phyloP scores from a whole-genome alignment of 2,329 filamentous ascomycete species.

The Colletotrichum graminicola region DNA sequence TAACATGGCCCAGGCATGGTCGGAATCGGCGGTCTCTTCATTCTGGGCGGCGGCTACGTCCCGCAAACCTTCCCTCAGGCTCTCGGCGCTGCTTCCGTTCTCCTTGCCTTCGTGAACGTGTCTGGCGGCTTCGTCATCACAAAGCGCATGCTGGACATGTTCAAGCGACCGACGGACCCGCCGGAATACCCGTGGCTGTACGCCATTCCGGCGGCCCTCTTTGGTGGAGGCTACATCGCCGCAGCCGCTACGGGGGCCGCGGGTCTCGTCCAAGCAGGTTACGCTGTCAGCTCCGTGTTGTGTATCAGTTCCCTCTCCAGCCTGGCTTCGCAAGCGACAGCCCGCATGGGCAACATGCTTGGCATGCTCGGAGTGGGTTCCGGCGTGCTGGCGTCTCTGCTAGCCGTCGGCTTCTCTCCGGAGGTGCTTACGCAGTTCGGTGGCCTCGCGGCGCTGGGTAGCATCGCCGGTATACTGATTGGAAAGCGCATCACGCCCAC shows the following conservation, averaged over 20 bases:
- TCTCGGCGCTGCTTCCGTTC: conserved; percentile 83
- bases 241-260: conserved; percentile 85
- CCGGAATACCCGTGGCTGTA: conserved; percentile 92
- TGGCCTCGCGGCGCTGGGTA: conserved; percentile 79
- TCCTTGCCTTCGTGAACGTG: conserved; percentile 89
- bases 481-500: conserved; percentile 90
- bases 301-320: conserved; percentile 89
- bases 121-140: conserved; percentile 92
- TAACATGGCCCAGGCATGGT: conserved; percentile 74
- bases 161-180: conserved; percentile 86
- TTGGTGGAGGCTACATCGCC: conserved; percentile 84
- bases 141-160: conserved; percentile 95
- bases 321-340: conserved; percentile 84
- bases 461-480: conserved; percentile 78
- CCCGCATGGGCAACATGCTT: conserved; percentile 85
- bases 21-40: conserved; percentile 87
- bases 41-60: conserved; percentile 84
- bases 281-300: conserved; percentile 84
- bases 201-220: conserved; percentile 79
- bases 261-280: conserved; percentile 88
- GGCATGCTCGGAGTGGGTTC: conserved; percentile 88
- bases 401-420: conserved; percentile 83
- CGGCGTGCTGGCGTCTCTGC: conserved; percentile 84
- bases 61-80: conserved; percentile 83
- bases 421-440: conserved; percentile 85